Conservation (phyloP, 345 rosid genomes). For the Populus nigra region DNA sequence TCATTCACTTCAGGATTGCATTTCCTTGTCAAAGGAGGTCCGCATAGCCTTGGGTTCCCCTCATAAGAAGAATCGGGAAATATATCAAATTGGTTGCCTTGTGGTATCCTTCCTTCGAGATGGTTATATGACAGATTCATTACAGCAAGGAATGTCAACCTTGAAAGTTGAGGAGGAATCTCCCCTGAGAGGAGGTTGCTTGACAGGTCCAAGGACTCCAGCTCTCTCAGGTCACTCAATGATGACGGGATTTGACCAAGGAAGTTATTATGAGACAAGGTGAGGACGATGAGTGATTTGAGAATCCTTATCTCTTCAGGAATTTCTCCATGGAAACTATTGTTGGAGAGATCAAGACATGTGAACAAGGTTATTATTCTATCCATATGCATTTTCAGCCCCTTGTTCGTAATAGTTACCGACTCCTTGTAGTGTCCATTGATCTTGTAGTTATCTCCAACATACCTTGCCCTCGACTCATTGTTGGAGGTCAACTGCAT, state of each 20-base stretch:
- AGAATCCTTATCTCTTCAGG: not conserved
- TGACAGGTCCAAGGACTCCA: not conserved
- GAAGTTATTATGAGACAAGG: not conserved
- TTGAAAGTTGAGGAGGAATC: not conserved
- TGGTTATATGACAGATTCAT: not conserved
- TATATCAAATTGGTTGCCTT: not conserved
- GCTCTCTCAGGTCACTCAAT: not conserved
- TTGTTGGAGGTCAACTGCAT: not conserved
- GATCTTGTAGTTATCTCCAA: too few relatives aligned
- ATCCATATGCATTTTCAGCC: not conserved
- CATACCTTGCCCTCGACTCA: too few relatives aligned
- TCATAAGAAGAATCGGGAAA: not conserved
- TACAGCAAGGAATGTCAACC: not conserved
- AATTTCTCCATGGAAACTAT: not conserved
- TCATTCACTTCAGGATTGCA: not conserved
- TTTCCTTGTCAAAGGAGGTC: not conserved
- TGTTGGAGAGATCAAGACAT: not conserved
- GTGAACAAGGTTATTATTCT: not conserved
- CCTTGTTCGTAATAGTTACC: not conserved
- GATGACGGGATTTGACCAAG: not conserved
- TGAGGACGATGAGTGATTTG: not conserved
- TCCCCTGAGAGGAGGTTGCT: not conserved
- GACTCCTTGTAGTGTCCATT: too few relatives aligned
- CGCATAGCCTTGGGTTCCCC: not conserved
- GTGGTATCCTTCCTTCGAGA: not conserved